Conservation (phyloP, 306 rosid species). For the Canavalia ensiformis region DNA sequence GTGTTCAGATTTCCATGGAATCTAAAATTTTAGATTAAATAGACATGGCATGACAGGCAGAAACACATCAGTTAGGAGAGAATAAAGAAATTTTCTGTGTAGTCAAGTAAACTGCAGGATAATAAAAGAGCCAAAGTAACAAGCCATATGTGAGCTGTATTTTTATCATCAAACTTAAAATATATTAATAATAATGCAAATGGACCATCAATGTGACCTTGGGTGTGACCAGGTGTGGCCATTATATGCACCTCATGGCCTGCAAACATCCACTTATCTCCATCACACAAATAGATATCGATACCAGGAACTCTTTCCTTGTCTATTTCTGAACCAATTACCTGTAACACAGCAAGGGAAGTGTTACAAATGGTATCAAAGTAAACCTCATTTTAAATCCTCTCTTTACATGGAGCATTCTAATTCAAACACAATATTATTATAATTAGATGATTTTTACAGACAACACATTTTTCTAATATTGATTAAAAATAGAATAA, state of each 20-base stretch:
- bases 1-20: slow-evolving; percentile 7
- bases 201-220: slow-evolving; percentile 62
- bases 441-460: not conserved
- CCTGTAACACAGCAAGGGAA: slow-evolving; percentile 58
- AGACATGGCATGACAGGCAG: not conserved
- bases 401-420: slow-evolving; percentile 5
- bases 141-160: slow-evolving; percentile 6
- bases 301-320: slow-evolving; percentile 86
- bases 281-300: slow-evolving; percentile 87
- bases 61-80: not conserved
- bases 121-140: slow-evolving; percentile 26
- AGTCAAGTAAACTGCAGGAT: not conserved
- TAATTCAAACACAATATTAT: slow-evolving; percentile 19
- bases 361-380: slow-evolving; percentile 16
- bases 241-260: slow-evolving; percentile 93
- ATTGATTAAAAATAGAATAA: not conserved
- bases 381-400: slow-evolving; percentile 19
- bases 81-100: not conserved
- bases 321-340: slow-evolving; percentile 89
- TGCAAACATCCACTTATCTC: slow-evolving; percentile 99
- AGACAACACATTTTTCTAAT: slow-evolving; percentile 16
- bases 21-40: slow-evolving; percentile 21
- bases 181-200: slow-evolving; percentile 33
- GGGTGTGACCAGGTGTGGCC: slow-evolving; percentile 97
- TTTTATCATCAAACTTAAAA: slow-evolving; percentile 8